Evolutionary conservation across 306 rosid genomes (phyloP).

Genomic region (Astragalus glycyphyllos): DNA sequence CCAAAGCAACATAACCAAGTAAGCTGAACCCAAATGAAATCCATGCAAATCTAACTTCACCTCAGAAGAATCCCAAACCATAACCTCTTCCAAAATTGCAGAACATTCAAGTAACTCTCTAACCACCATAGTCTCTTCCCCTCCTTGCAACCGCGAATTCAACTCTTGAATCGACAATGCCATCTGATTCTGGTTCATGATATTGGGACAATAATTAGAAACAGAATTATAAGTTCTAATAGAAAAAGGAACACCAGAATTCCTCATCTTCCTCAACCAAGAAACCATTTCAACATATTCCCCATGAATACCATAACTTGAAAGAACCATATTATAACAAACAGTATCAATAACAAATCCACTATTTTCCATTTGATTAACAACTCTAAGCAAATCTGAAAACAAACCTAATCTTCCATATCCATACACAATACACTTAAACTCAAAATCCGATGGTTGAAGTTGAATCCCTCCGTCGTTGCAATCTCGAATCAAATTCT

Average conservation of each 20-base stretch:
- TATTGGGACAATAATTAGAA: constrained; percentile 61
- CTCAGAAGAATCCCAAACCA: constrained; percentile 71
- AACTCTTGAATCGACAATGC: constrained; percentile 61
- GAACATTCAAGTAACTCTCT: constrained; percentile 57
- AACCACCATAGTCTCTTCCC: constrained; percentile 73
- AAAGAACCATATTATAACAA: constrained; percentile 78
- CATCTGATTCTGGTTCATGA: constrained; percentile 49
- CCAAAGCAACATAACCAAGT: constrained; percentile 74
- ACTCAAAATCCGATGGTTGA: constrained; percentile 64
- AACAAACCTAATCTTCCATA: constrained; percentile 78
- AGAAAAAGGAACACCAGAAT: constrained; percentile 54
- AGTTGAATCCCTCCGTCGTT: no score
- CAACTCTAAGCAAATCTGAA: constrained; percentile 62
- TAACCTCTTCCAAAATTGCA: constrained; percentile 60
- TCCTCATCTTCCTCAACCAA: constrained; percentile 73
- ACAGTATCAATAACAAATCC: constrained; percentile 63
- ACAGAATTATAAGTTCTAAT: constrained; percentile 77
- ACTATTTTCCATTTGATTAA: constrained; percentile 61
- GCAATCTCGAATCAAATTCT: constrained; percentile 60
- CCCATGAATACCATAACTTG: constrained; percentile 67
- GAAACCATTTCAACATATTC: constrained; percentile 63
- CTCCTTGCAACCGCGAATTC: constrained; percentile 49
- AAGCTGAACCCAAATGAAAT: constrained; percentile 69
- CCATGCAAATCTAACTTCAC: constrained; percentile 89
- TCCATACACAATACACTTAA: constrained; percentile 59